Base-by-base conservation (phyloP, 495 filamentous ascomycete species). In the Trichodelitschia bisporula region DNA sequence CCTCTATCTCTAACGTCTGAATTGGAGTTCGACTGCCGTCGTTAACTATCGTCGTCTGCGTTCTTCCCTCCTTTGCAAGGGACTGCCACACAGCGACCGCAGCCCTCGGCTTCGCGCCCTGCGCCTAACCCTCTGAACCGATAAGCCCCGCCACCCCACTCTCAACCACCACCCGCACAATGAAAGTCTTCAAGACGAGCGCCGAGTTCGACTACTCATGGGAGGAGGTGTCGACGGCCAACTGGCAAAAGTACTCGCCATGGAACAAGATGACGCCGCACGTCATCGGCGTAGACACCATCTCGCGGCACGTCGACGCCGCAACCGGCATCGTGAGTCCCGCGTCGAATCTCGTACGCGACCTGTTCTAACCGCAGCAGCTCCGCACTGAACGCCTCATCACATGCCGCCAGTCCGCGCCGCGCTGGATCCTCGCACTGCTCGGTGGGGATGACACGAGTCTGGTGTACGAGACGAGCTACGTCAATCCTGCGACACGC, bases 221-320 rank as follows among this genome's bases (percentile, higher is more conserved):
- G 84, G 74, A 83, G 40, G 89, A 93, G 51, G 89, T 95, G 19
- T 90, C 82, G n/a, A 78, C 79, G n/a, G 79, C 75, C 41, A 97
- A 95, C 62, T 97, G 86, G 86, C 70, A 71, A 29, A 97, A 97
- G 53, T 97, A 97, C 58, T 89, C 77, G 49, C 80, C 83, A 19
- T 93, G 86, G 86, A 97, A 97, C 55, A 68, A 92, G 40, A 82
- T 89, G 51, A 77, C 72, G 1, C 76, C 77, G 17, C 86, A 97
- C 49, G 86, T 97, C 28, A 62, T 90, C 32, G 80, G 77, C 39
- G 89, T 95, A 36, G 86, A 97, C 54, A 95, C 84, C 3, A 48
- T 97, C 33, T 72, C 69, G 24, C 71, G 89, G 21, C 48, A 45
- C n/a, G 62, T 95, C 31, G 86, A 97, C 43, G 56, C 73, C 0